These are phyloP conservation scores for Pichia manshurica DNA, from an alignment of 805 yeast genomes.

Conservation along the genomic window DNA sequence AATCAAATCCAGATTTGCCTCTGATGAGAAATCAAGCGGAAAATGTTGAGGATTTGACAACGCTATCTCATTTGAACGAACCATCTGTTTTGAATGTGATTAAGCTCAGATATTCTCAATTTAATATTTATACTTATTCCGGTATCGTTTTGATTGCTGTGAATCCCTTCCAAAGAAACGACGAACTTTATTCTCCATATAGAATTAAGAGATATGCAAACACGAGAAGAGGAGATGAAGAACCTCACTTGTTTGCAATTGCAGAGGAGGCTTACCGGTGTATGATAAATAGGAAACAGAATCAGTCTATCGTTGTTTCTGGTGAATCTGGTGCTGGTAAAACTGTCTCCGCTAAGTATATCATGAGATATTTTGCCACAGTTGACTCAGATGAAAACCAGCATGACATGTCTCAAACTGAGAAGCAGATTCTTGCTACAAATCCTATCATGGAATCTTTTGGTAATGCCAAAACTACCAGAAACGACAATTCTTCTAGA, in stretches of 20 bases:
- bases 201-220: conserved; percentile 94
- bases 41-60: conserved; percentile 90
- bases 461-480: conserved; percentile 96
- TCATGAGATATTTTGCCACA: conserved; percentile 95
- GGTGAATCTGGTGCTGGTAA: conserved; percentile 99
- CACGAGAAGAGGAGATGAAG: conserved; percentile 86
- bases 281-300: conserved; percentile 78
- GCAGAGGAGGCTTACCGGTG: conserved; percentile 97
- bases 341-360: conserved; percentile 93
- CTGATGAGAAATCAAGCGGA: conserved; percentile 88
- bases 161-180: conserved; percentile 90
- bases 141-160: conserved; percentile 96
- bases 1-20: conserved; percentile 57
- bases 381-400: conserved; percentile 55
- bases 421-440: conserved; percentile 90
- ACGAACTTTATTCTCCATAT: conserved; percentile 84
- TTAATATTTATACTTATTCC: conserved; percentile 89
- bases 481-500: conserved; percentile 96
- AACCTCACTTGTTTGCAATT: conserved; percentile 94
- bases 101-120: conserved; percentile 78
- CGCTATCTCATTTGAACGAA: conserved; percentile 86
- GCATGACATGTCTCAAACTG: conserved; percentile 81
- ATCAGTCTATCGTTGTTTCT: conserved; percentile 93
- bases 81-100: conserved; percentile 96
- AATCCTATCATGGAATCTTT: conserved; percentile 97